These are phyloP conservation scores for Asterochloris sp. DNA, from an alignment of 139 green algal genomes.

Conservation along the genomic window DNA sequence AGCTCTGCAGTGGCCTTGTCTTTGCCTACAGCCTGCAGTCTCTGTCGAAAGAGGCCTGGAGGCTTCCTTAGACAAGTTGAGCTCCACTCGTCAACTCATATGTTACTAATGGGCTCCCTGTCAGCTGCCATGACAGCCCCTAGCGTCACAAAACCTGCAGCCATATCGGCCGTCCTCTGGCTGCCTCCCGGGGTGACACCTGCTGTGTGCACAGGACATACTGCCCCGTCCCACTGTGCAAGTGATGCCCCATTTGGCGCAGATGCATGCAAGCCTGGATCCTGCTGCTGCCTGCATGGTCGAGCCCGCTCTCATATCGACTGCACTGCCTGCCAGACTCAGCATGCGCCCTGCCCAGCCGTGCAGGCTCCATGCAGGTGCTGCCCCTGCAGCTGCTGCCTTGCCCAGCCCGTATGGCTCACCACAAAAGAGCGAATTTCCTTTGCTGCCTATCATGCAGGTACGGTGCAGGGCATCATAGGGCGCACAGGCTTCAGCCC, in stretches of 20 bases:
- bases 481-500: slow-evolving; percentile 65
- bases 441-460: background rate
- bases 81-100: background rate
- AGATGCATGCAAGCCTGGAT: background rate
- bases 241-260: background rate
- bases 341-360: background rate
- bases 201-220: background rate
- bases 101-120: background rate
- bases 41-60: no score
- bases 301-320: background rate
- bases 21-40: background rate
- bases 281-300: background rate
- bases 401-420: background rate
- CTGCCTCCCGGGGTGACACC: background rate
- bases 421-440: background rate
- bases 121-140: background rate
- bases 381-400: background rate
- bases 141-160: background rate
- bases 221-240: background rate
- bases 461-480: background rate
- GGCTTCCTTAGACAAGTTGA: no score
- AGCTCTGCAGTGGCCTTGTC: background rate
- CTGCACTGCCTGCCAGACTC: background rate
- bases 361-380: background rate
- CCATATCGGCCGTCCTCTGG: background rate